Evolutionary conservation across 371 early-diverging fungal genomes (phyloP).

Genomic region (Batrachochytrium dendrobatidis): DNA sequence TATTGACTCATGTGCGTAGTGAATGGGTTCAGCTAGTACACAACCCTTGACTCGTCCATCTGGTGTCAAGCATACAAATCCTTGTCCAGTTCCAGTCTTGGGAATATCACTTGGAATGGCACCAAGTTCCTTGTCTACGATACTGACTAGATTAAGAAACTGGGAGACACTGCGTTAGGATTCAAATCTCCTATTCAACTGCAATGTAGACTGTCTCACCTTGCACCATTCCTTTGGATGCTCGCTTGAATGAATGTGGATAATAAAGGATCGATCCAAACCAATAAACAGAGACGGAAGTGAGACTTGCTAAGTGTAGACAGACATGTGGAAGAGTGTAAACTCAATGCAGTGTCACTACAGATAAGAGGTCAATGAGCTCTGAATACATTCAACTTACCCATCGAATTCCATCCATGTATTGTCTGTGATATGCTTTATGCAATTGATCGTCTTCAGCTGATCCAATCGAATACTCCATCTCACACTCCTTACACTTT

Average conservation of each 20-base stretch:
- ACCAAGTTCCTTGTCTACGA: neutral
- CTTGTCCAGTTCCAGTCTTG: neutral
- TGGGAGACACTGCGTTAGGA: neutral
- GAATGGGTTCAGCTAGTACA: neutral
- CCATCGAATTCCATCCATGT: neutral
- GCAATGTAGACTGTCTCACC: neutral
- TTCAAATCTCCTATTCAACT: neutral
- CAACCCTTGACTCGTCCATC: neutral
- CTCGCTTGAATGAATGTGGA: neutral
- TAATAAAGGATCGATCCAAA: neutral
- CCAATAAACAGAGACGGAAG: conserved; percentile 1
- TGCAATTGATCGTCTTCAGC: neutral
- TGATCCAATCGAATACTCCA: neutral
- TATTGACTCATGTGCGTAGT: neutral
- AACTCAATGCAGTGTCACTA: too few species aligned
- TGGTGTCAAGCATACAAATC: neutral
- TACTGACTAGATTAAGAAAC: neutral
- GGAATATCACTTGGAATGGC: neutral
- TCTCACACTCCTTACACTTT: neutral
- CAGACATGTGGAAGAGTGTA: too few species aligned
- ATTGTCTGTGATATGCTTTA: neutral
- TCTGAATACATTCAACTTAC: too few species aligned
- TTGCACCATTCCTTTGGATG: neutral
- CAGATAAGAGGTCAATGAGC: too few species aligned
- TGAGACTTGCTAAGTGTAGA: too few species aligned